Percentiles rank a stretch among this genome's conserved stretches.
Conservation (phyloP, 2,329 filamentous ascomycete species). For the Nothopassalora personata region DNA sequence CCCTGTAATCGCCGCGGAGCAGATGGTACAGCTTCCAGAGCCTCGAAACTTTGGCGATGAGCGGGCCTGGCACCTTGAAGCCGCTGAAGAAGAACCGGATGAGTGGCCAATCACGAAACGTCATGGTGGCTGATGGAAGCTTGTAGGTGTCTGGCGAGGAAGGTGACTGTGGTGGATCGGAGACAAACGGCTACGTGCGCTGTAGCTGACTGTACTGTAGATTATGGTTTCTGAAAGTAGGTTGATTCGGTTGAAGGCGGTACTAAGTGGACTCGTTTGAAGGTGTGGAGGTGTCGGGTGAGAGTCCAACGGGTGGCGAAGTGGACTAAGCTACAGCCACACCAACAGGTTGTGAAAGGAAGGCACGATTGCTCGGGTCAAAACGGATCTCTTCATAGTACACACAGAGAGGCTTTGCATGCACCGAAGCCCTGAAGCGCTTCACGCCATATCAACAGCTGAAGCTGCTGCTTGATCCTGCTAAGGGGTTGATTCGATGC, state of each 20-base stretch:
- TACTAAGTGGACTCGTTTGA: not conserved
- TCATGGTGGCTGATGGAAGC: conserved; percentile 1
- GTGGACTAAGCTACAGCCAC: too few relatives aligned
- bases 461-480: not conserved
- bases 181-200: not conserved
- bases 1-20: conserved; percentile 15
- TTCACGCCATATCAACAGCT: not conserved
- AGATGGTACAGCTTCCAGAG: conserved; percentile 20
- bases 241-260: not conserved
- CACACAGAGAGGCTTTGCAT: too few relatives aligned
- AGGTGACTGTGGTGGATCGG: not conserved
- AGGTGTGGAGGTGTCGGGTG: not conserved
- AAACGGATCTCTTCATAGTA: too few relatives aligned
- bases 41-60: conserved; percentile 19
- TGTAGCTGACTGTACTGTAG: too few relatives aligned
- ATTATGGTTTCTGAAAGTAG: too few relatives aligned
- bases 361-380: too few relatives aligned
- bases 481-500: not conserved
- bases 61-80: conserved; percentile 14
- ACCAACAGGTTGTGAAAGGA: too few relatives aligned
- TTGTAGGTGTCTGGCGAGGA: not conserved
- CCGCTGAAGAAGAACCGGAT: conserved; percentile 3
- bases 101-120: conserved; percentile 4
- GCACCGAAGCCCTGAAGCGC: not conserved
- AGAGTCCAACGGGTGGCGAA: too few relatives aligned